Percentiles rank a stretch among this genome's conserved stretches.
Evolutionary conservation across 2,329 filamentous ascomycete genomes (phyloP).

Genomic region (Diaporthe velutina): DNA sequence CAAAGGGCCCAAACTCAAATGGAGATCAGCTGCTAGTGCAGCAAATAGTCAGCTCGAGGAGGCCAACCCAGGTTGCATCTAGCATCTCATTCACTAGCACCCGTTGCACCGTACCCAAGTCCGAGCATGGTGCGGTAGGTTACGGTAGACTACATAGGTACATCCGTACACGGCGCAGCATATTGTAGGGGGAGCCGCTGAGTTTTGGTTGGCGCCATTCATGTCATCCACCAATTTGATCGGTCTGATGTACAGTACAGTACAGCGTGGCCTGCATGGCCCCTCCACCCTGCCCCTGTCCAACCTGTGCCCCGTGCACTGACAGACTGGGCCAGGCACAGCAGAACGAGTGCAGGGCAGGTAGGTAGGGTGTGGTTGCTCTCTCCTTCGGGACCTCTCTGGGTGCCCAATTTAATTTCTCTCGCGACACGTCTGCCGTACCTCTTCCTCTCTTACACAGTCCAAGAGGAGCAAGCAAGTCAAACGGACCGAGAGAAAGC

Average conservation of each 20-base stretch:
- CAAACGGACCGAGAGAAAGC: slow-evolving; percentile 28
- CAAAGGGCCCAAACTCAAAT: slow-evolving; percentile 12
- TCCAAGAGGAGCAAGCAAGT: slow-evolving; percentile 23
- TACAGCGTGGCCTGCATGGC: slow-evolving; percentile 28
- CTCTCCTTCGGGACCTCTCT: slow-evolving; percentile 17
- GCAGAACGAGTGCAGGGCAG: background rate
- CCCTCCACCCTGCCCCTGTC: slow-evolving; percentile 8
- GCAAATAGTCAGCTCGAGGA: slow-evolving; percentile 18
- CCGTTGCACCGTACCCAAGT: slow-evolving; percentile 12
- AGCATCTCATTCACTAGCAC: background rate
- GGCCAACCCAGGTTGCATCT: slow-evolving; percentile 7
- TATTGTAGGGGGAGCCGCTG: slow-evolving; percentile 2
- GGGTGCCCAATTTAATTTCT: slow-evolving; percentile 39
- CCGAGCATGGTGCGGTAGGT: background rate
- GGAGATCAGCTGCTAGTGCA: slow-evolving; percentile 26
- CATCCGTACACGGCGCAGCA: background rate
- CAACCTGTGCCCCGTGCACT: slow-evolving; percentile 24
- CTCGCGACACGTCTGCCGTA: slow-evolving; percentile 31
- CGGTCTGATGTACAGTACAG: slow-evolving; percentile 28
- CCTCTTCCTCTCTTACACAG: slow-evolving; percentile 26
- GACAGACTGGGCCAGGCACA: slow-evolving; percentile 20
- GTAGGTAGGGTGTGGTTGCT: slow-evolving; percentile 12
- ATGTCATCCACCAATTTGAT: slow-evolving; percentile 20
- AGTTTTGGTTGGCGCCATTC: slow-evolving; percentile 28
- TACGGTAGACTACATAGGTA: background rate